phyloP scores from a whole-genome alignment of 139 green algal species.

The Astrephomene gubernaculifera region DNA sequence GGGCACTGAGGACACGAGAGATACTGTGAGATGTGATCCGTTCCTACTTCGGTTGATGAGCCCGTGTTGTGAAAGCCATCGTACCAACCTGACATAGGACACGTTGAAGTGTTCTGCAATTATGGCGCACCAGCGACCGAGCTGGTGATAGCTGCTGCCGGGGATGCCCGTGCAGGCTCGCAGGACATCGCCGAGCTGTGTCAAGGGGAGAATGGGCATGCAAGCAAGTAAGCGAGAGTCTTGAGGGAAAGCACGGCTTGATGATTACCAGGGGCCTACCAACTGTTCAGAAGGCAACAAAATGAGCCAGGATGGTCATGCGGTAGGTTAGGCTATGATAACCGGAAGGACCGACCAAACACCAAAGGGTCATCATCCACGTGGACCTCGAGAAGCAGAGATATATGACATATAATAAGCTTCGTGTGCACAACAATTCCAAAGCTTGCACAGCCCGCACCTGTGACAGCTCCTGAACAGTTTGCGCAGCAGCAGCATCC shows the following conservation, averaged over 20 bases:
- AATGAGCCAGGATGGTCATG: no score
- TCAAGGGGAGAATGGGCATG: no score
- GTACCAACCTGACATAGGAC: conserved; percentile 15
- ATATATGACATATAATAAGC: background rate
- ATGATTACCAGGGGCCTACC: no score
- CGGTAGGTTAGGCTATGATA: no score
- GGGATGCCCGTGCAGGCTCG: conserved; percentile 17
- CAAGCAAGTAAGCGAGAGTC: no score
- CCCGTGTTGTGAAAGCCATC: no score
- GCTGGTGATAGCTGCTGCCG: conserved; percentile 28
- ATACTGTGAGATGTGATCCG: no score
- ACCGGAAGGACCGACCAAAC: background rate
- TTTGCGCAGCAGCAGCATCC: background rate
- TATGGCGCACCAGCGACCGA: conserved; percentile 3
- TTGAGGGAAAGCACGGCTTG: no score
- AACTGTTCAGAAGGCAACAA: no score
- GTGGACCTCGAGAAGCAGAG: background rate
- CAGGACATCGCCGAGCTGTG: conserved; percentile 25
- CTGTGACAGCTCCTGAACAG: background rate
- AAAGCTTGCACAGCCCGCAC: background rate
- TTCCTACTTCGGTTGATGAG: no score
- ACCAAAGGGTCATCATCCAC: background rate
- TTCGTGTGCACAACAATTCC: background rate
- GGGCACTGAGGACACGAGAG: no score
- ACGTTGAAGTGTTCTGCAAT: conserved; percentile 16